phyloP scores from a whole-genome alignment of 2,329 filamentous ascomycete genomes.

The Aspergillus glaucus region DNA sequence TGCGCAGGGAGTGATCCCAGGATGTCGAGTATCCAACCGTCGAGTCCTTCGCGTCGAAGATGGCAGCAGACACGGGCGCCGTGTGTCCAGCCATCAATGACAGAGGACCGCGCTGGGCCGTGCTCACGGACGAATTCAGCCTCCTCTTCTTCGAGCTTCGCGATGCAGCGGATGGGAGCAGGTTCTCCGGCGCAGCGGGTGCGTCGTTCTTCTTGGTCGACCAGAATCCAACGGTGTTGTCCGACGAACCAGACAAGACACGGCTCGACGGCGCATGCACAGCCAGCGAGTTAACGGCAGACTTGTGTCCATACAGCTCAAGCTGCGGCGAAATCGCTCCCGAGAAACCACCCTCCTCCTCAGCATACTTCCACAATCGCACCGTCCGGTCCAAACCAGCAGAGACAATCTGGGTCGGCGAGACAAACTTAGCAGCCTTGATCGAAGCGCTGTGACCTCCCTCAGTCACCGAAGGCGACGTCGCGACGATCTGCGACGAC shows the following conservation, averaged over 20 bases:
- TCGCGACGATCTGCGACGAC: slow-evolving; percentile 76
- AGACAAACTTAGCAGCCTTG: slow-evolving; percentile 79
- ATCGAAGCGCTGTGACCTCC: slow-evolving; percentile 71
- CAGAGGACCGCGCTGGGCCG: slow-evolving; percentile 70
- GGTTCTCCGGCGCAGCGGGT: slow-evolving; percentile 63
- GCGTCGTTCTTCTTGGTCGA: slow-evolving; percentile 69
- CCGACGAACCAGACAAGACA: slow-evolving; percentile 77
- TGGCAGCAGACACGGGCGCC: slow-evolving; percentile 66
- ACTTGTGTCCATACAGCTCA: slow-evolving; percentile 77
- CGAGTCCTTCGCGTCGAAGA: slow-evolving; percentile 77
- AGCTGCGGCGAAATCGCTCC: slow-evolving; percentile 63
- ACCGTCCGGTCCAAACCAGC: slow-evolving; percentile 79
- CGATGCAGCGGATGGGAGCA: slow-evolving; percentile 61
- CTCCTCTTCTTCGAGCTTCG: slow-evolving; percentile 71
- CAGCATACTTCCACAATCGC: slow-evolving; percentile 81
- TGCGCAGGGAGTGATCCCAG: slow-evolving; percentile 84
- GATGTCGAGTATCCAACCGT: slow-evolving; percentile 89
- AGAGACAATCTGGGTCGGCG: slow-evolving; percentile 70
- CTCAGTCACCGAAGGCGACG: slow-evolving; percentile 58
- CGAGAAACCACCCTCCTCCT: slow-evolving; percentile 55
- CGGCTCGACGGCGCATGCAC: slow-evolving; percentile 67
- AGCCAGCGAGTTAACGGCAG: slow-evolving; percentile 66
- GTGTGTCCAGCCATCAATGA: slow-evolving; percentile 66
- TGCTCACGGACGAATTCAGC: slow-evolving; percentile 51
- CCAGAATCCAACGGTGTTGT: slow-evolving; percentile 84